Evolutionary conservation across 1,284 basidiomycete genomes (phyloP).

Genomic region (Sporisorium iseilematis-ciliati): DNA sequence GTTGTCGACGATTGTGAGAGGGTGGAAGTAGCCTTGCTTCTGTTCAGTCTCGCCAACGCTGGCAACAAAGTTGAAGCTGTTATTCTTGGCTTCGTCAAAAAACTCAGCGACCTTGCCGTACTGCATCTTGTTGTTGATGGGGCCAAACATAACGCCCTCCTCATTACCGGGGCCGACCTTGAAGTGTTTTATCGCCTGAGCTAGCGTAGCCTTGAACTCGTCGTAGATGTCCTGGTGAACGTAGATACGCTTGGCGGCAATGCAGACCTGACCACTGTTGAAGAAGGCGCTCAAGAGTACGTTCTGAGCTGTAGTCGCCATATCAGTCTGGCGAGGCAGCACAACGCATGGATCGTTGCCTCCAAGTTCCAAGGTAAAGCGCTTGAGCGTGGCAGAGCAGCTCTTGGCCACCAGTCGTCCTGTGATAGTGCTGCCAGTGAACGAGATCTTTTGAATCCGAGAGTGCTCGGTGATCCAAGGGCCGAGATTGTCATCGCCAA

Average conservation of each 20-base stretch:
- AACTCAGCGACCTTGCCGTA: slow-evolving; percentile 51
- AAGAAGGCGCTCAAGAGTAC: slow-evolving; percentile 34
- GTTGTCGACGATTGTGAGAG: slow-evolving; percentile 47
- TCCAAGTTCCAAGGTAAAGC: slow-evolving; percentile 54
- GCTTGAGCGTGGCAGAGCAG: slow-evolving; percentile 52
- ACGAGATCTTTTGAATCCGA: slow-evolving; percentile 49
- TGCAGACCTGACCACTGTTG: slow-evolving; percentile 53
- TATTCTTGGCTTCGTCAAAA: slow-evolving; percentile 44
- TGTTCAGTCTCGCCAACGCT: slow-evolving; percentile 31
- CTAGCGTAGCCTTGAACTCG: slow-evolving; percentile 34
- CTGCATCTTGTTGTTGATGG: slow-evolving; percentile 56
- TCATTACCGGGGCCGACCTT: slow-evolving; percentile 40
- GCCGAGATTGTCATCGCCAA: slow-evolving; percentile 45
- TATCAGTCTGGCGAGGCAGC: slow-evolving; percentile 27
- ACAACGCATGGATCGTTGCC: slow-evolving; percentile 49
- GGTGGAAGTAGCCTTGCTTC: slow-evolving; percentile 47
- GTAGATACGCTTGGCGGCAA: slow-evolving; percentile 48
- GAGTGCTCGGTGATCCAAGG: slow-evolving; percentile 51
- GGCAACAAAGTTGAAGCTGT: slow-evolving; percentile 38
- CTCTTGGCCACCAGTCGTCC: slow-evolving; percentile 44
- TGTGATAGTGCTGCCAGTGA: slow-evolving; percentile 48
- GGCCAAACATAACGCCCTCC: slow-evolving; percentile 41
- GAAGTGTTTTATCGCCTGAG: slow-evolving; percentile 24
- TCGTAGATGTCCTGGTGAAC: slow-evolving; percentile 57
- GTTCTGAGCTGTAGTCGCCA: slow-evolving; percentile 24